Evolutionary conservation across 805 yeast species (phyloP), one percentile per base, ranked within the genome.

Genomic region (Kuraishia borneana): DNA sequence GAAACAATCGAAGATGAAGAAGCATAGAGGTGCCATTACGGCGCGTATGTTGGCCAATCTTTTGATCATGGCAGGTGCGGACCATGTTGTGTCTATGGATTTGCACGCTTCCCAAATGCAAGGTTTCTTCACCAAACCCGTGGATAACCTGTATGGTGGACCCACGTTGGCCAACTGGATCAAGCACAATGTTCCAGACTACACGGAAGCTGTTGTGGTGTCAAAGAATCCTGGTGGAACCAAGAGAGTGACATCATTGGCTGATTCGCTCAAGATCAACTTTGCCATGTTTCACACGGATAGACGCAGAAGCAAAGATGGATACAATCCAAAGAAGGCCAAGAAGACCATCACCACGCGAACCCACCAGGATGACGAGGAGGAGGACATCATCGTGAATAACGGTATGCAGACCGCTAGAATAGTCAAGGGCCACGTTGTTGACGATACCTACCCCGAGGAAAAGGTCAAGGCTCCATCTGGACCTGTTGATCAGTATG

Each of bases 181-280:
- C 48, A 76, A 82, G 47, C 92, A 82, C 55, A 82, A 92, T 49
- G 80, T 92, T 32, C 76, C 78, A 25, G 85, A 89, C 51, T 85
- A 83, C 66, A 67, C 74, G 46, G 77, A 79, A 40, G 89, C 95
- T 2, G 98, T 94, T 18, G 94, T 92, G 36, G 98, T 92, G 9
- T 87, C 96, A n/a, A 92, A 92, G 56, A 92, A 92, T 60, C 97
- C 99, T 16, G 99, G 98, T 42, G 98, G 98, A 37, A 88, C 99
- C 16, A 92, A 92, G 56, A 73, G 98, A 45, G 99, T 92, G 35
- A 92, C 99, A 14, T 88, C 96, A 2, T 67, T 92, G 47, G 98
- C 98, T n/a, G 98, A 94, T 61, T 76, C 94, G 26, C 68, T 92
- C 47, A 89, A 89, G 60, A 83, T 92, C 45, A 87, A 92, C 57